Evolutionary conservation across 768 basidiomycete species (phyloP).

Genomic region (Rhizopogon salebrosus): DNA sequence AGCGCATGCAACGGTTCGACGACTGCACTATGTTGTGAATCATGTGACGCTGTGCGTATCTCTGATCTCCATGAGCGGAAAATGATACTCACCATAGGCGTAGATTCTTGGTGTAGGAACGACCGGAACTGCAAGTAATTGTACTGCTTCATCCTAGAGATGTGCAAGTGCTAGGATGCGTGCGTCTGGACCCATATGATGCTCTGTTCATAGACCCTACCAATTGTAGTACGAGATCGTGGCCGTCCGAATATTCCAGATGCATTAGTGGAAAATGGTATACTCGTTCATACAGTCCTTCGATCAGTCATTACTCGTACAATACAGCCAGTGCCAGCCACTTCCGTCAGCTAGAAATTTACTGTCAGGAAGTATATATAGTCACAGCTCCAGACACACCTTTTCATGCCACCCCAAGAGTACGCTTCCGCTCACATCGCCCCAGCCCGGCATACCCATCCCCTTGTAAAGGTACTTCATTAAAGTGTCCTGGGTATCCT

Average conservation of each 20-base stretch:
- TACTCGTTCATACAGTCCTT: slow-evolving; percentile 38
- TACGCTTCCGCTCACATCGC: slow-evolving; percentile 62
- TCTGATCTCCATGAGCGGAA: not conserved
- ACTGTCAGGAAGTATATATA: slow-evolving; percentile 1
- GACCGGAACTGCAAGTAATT: not conserved
- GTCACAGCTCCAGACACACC: slow-evolving; percentile 40
- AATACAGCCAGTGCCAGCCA: slow-evolving; percentile 92
- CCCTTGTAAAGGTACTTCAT: slow-evolving; percentile 99
- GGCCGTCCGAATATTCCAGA: not conserved
- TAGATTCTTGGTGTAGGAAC: not conserved
- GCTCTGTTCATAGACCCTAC: not conserved
- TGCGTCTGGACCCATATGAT: not conserved
- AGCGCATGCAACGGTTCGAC: not conserved
- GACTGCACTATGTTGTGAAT: not conserved
- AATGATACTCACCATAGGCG: not conserved
- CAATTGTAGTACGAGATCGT: too few species aligned
- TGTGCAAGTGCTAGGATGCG: not conserved
- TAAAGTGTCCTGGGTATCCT: slow-evolving; percentile 67
- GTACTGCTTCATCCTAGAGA: not conserved
- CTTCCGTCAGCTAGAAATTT: slow-evolving; percentile 72
- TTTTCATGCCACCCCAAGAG: slow-evolving; percentile 91
- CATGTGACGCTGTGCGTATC: not conserved
- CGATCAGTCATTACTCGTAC: slow-evolving; percentile 80
- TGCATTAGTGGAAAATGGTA: not conserved
- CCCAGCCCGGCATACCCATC: slow-evolving; percentile 65